A percentile compares a stretch with the other conserved stretches of the same genome.
phyloP scores from a whole-genome alignment of 225 moss, liverwort and hornwort genomes.

The Neckera pumila region DNA sequence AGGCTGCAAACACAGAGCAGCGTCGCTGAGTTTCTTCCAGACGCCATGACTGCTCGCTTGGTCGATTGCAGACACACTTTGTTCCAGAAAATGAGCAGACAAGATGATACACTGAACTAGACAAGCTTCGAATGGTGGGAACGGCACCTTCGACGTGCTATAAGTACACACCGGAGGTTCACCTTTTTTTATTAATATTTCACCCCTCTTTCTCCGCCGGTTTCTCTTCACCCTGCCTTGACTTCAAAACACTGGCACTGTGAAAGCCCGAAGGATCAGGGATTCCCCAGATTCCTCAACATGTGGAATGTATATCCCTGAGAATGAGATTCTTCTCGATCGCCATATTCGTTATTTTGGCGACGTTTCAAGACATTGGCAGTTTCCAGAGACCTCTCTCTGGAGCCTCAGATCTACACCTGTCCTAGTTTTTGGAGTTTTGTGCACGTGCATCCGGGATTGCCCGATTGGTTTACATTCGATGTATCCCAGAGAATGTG shows the following conservation, averaged over 20 bases:
- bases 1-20: slow-evolving; percentile 9
- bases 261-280: not conserved
- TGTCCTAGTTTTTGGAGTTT: not conserved
- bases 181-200: not conserved
- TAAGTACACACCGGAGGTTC: not conserved
- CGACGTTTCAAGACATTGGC: not conserved
- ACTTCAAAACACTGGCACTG: not conserved
- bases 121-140: not conserved
- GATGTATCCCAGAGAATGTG: not conserved
- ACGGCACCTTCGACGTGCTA: not conserved
- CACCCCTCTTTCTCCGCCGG: not conserved
- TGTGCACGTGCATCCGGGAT: not conserved
- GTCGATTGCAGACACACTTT: not conserved
- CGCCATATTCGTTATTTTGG: not conserved
- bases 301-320: not conserved
- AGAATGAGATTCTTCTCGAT: not conserved
- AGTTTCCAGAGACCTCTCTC: not conserved
- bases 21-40: not conserved
- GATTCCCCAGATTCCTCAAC: not conserved
- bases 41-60: not conserved
- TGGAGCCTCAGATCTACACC: not conserved
- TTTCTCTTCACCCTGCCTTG: not conserved
- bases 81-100: not conserved
- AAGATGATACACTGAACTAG: not conserved
- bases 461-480: not conserved